Percentiles rank a stretch among this genome's conserved stretches.
Conservation (phyloP, 2,329 filamentous ascomycete species). For the Trichoderma hamatum region DNA sequence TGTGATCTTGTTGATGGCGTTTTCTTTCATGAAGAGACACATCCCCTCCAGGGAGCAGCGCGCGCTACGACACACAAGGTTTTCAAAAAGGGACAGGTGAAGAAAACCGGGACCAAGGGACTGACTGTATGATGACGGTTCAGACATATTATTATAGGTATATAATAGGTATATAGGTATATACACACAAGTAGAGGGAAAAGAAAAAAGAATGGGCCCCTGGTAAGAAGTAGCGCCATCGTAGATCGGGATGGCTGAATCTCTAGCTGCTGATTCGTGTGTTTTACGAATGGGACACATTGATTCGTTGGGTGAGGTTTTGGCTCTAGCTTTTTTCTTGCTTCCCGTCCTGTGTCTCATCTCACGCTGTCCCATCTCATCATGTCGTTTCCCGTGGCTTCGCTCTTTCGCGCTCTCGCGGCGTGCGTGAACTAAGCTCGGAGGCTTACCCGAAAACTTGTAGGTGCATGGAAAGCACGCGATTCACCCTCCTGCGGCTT, state of each 20-base stretch:
- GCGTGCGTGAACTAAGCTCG: not conserved
- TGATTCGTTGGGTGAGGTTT: constrained; percentile 10
- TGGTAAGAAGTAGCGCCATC: constrained; percentile 19
- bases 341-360: not conserved
- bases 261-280: constrained; percentile 20
- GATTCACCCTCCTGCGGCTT: constrained; percentile 1
- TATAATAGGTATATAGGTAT: no score
- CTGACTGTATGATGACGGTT: not conserved
- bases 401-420: constrained; percentile 19
- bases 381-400: not conserved
- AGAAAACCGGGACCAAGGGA: not conserved
- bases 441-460: constrained; percentile 20
- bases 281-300: constrained; percentile 17
- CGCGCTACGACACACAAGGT: not conserved
- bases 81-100: not conserved
- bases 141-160: not conserved
- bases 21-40: not conserved
- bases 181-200: not conserved
- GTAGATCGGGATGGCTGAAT: constrained; percentile 27
- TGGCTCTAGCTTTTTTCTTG: not conserved
- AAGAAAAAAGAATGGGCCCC: not conserved
- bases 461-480: constrained; percentile 16
- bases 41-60: not conserved
- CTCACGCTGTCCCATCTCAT: no score
- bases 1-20: not conserved